A percentile compares a stretch with the other conserved stretches of the same genome.
Conservation (phyloP, 257 asterid genomes). For the Rehmannia glutinosa region DNA sequence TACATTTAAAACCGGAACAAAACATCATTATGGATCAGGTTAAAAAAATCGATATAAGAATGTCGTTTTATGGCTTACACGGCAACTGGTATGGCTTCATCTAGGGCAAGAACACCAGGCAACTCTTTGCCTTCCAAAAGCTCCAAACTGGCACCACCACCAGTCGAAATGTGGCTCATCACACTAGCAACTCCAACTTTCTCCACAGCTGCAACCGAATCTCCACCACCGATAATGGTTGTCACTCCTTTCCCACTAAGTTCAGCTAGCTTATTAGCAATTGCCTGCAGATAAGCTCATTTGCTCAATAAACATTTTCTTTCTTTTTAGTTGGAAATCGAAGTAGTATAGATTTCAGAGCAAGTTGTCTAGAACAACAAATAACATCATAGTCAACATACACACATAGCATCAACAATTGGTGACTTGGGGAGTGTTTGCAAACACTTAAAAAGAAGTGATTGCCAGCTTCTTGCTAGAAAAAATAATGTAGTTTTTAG, state of each 20-base stretch:
- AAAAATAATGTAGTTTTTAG: too few species aligned
- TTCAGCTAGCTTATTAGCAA: conserved; percentile 83
- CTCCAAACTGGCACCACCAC: conserved; percentile 97
- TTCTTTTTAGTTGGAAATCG: too few species aligned
- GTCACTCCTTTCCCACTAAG: conserved; percentile 83
- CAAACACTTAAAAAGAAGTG: background rate
- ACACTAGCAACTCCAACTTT: conserved; percentile 77
- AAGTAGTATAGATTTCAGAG: background rate
- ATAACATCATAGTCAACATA: background rate
- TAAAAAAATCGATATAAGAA: conserved; percentile 21
- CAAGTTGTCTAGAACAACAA: background rate
- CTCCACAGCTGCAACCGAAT: conserved; percentile 92
- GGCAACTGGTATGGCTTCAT: conserved; percentile 73
- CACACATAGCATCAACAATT: too few species aligned
- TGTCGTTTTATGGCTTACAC: conserved; percentile 32
- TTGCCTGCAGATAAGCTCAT: conserved; percentile 35
- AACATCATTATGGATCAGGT: conserved; percentile 18
- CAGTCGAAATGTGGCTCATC: conserved; percentile 96
- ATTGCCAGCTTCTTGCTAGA: too few species aligned
- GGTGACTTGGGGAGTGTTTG: too few species aligned
- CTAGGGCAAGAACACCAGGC: conserved; percentile 87
- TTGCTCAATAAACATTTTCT: background rate
- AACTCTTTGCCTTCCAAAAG: conserved; percentile 80
- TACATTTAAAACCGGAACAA: conserved; percentile 25
- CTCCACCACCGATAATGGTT: conserved; percentile 90